phyloP scores from a whole-genome alignment of 352 stramenopile species.

The Phytophthora fragariae region DNA sequence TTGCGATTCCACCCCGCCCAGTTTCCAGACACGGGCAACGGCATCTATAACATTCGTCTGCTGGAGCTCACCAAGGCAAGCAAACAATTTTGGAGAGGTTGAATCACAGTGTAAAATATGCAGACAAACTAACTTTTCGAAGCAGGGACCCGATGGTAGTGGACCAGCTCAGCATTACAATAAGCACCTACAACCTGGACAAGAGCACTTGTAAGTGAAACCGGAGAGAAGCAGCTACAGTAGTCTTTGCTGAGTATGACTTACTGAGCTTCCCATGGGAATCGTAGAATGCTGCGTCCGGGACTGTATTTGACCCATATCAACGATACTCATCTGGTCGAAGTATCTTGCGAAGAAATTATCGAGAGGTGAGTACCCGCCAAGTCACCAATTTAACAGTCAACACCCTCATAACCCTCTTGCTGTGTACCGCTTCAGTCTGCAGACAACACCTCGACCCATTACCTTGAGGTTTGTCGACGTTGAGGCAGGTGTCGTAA shows the following conservation, averaged over 20 bases:
- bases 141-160: slow-evolving; percentile 50
- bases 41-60: slow-evolving; percentile 83
- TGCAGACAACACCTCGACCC: slow-evolving; percentile 64
- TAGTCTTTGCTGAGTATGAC: not conserved
- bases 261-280: not conserved
- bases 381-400: not conserved
- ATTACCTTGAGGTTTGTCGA: slow-evolving; percentile 78
- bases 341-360: slow-evolving; percentile 70
- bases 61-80: slow-evolving; percentile 74
- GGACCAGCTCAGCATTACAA: slow-evolving; percentile 82
- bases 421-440: slow-evolving; percentile 27
- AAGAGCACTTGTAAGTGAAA: slow-evolving; percentile 64
- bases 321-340: slow-evolving; percentile 71
- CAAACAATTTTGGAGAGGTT: not conserved
- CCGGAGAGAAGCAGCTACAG: too few species aligned
- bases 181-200: slow-evolving; percentile 53
- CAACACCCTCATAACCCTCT: not conserved
- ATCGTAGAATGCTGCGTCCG: slow-evolving; percentile 57
- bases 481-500: slow-evolving; percentile 81
- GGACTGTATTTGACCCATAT: slow-evolving; percentile 87
- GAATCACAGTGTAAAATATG: not conserved
- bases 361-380: slow-evolving; percentile 52
- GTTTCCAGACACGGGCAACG: slow-evolving; percentile 85
- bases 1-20: slow-evolving; percentile 82
- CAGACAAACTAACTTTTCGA: not conserved